Evolutionary conservation across 257 asterid species (phyloP), one percentile per base, ranked within the genome.

Genomic region (Plantago ovata): DNA sequence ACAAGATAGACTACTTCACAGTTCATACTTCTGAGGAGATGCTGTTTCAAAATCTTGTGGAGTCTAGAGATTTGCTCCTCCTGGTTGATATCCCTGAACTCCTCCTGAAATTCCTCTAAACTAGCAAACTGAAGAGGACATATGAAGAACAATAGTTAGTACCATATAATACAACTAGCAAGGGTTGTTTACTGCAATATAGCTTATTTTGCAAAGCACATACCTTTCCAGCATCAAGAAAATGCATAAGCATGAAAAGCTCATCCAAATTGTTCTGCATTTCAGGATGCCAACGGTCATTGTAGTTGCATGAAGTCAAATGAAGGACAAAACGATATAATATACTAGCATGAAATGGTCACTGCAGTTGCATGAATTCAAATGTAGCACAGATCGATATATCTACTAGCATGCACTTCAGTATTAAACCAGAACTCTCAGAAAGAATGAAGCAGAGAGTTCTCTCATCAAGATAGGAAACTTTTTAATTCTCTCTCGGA

Each of bases 191-290:
- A 39, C 63, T 38, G 19, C 33, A 33, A 41, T 22, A 20, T 47
- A 53, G 68, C 36, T 53, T 56, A 61, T 10, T 52, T 36, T 55
- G 46, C 40, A 16, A 15, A 19, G 13, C 0, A 20, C 58, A 74
- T 64, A 89, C 97, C 95, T 93, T 93, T 59, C 97, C 99, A 62
- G 99, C 96, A 76, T 93, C 99, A 65, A 93, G 97, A 83, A 93
- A 93, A 81, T 93, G 99, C 99, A 93, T 93, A 58, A 93, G 99
- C 99, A 93, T 89, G 81, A 93, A 93, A 68, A 93, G 96, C 56
- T 93, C 99, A 63, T 93, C 98, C 82, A 93, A 75, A 79, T 93
- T 89, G 82, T 93, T 93, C 99, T 93, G 97, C 82, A 84, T n/a
- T n/a, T n/a, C n/a, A n/a, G n/a, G n/a, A n/a, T n/a, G n/a, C n/a